Evolutionary conservation across 2,329 filamentous ascomycete species (phyloP).

Genomic region (Fusarium pseudocircinatum): DNA sequence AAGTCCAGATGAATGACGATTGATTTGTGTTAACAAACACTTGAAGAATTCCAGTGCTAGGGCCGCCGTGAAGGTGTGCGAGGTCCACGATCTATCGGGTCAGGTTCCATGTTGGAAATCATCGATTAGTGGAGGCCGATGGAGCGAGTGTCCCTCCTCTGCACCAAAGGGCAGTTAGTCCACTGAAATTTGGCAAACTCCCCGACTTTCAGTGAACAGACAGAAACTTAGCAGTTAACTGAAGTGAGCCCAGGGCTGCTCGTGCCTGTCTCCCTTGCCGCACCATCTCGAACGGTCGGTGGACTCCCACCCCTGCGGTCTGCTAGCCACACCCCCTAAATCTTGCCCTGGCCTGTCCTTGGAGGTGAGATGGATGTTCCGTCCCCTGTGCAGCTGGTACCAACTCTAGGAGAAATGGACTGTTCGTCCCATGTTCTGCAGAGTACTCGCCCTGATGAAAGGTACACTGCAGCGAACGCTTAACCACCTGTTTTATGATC

Average conservation of each 20-base stretch:
- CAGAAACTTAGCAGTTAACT: constrained; percentile 8
- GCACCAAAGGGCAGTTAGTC: background rate
- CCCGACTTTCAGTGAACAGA: background rate
- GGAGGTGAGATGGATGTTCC: background rate
- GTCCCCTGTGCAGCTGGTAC: constrained; percentile 32
- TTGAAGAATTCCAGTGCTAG: constrained; percentile 20
- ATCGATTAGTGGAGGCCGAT: constrained; percentile 20
- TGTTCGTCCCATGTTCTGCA: constrained; percentile 39
- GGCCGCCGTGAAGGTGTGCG: constrained; percentile 1
- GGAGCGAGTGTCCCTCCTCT: background rate
- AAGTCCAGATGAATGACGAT: constrained; percentile 21
- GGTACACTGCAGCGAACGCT: constrained; percentile 12
- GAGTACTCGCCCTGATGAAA: background rate
- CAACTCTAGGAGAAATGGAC: constrained; percentile 11
- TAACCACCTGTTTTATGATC: constrained; percentile 14
- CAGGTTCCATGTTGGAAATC: constrained; percentile 29
- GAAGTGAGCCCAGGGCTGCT: background rate
- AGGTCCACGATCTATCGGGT: constrained; percentile 9
- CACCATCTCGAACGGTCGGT: constrained; percentile 33
- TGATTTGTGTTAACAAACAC: constrained; percentile 6
- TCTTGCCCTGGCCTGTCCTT: background rate
- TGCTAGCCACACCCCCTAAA: constrained; percentile 28
- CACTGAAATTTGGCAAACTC: constrained; percentile 1
- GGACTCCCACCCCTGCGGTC: constrained; percentile 12
- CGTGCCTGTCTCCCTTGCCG: constrained; percentile 36